These are phyloP conservation scores for Fusarium buharicum DNA, from an alignment of 2,329 filamentous ascomycete species.

Conservation along the genomic window DNA sequence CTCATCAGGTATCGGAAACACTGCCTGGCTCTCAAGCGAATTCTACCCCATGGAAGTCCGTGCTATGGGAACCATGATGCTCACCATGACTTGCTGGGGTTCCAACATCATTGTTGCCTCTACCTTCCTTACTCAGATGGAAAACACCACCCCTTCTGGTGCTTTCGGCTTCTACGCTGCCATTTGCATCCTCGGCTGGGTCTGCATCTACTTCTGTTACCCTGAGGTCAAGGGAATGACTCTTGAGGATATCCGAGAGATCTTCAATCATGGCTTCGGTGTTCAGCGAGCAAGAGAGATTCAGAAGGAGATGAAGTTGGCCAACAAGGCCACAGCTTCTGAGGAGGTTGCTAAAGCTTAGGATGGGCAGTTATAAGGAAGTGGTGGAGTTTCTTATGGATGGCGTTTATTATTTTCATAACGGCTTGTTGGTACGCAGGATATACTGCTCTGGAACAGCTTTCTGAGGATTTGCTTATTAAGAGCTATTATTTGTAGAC, in stretches of 20 bases:
- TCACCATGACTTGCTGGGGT: conserved; percentile 59
- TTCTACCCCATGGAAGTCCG: conserved; percentile 60
- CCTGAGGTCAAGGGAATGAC: conserved; percentile 66
- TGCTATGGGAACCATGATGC: conserved; percentile 60
- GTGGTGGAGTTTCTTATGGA: not conserved
- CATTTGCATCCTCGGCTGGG: conserved; percentile 59
- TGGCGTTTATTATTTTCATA: not conserved
- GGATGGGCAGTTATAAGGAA: not conserved
- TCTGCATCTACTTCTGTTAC: conserved; percentile 59
- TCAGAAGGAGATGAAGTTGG: conserved; percentile 49
- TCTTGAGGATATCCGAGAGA: conserved; percentile 62
- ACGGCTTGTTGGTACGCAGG: not conserved
- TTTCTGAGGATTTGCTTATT: not conserved
- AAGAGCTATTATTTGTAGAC: not conserved
- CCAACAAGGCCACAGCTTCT: conserved; percentile 2
- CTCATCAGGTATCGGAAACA: conserved; percentile 58
- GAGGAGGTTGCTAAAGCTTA: conserved; percentile 22
- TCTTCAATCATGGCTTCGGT: conserved; percentile 61
- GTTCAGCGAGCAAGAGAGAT: conserved; percentile 54
- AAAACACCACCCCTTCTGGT: conserved; percentile 60
- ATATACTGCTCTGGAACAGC: not conserved
- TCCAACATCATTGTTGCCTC: conserved; percentile 61
- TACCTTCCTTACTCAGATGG: conserved; percentile 60
- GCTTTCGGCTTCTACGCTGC: conserved; percentile 64
- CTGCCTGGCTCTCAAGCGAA: conserved; percentile 59